Conservation (phyloP, 2,329 filamentous ascomycete species). For the Pseudogymnoascus sp. region DNA sequence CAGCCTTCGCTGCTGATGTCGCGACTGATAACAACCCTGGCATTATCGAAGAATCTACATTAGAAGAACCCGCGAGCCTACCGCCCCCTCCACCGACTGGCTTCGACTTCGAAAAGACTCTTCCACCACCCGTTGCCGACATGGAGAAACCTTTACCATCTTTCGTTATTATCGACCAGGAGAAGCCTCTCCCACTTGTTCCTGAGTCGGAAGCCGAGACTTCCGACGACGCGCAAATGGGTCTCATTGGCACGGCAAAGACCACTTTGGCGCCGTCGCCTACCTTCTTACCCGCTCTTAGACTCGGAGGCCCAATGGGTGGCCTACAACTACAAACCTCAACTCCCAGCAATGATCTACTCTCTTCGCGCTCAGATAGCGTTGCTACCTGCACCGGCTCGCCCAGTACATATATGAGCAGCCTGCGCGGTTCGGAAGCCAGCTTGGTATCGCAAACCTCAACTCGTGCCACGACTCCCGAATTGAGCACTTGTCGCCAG, state of each 20-base stretch:
- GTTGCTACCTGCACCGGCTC: slow-evolving; percentile 69
- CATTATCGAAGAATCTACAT: slow-evolving; percentile 1
- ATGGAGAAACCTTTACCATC: not conserved
- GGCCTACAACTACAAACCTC: slow-evolving; percentile 1
- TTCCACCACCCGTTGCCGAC: not conserved
- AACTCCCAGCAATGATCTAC: slow-evolving; percentile 13
- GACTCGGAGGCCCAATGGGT: not conserved
- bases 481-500: slow-evolving; percentile 33
- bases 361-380: slow-evolving; percentile 54
- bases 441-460: slow-evolving; percentile 75
- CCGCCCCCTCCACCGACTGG: slow-evolving; percentile 34
- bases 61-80: slow-evolving; percentile 29
- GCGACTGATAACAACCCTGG: slow-evolving; percentile 1
- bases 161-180: slow-evolving; percentile 40
- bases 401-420: slow-evolving; percentile 67
- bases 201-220: slow-evolving; percentile 30
- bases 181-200: slow-evolving; percentile 61
- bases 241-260: slow-evolving; percentile 2
- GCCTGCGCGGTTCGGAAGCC: slow-evolving; percentile 64
- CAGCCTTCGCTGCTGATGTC: slow-evolving; percentile 10
- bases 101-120: not conserved
- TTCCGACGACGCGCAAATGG: slow-evolving; percentile 1
- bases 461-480: slow-evolving; percentile 81
- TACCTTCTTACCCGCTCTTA: slow-evolving; percentile 3
- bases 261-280: slow-evolving; percentile 1